Evolutionary conservation across 139 green algal species (phyloP), one percentile per base, ranked within the genome.

Genomic region (Asterochloris sp.): DNA sequence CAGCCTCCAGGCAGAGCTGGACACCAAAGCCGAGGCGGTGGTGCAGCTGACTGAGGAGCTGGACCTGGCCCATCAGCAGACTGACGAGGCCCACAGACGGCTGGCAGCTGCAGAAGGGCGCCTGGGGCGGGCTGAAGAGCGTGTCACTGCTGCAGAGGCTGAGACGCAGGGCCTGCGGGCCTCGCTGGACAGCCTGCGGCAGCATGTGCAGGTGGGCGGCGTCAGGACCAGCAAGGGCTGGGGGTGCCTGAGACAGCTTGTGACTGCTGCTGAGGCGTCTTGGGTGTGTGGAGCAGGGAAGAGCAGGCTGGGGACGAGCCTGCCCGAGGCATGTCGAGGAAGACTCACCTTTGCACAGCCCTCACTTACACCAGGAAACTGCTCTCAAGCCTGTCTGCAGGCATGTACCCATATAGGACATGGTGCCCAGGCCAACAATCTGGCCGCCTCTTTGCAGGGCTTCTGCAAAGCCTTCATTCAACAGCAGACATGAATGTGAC

Each of bases 71-170:
- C 76, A 76, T n/a, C 54, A 83, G 17, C 85, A 89, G 73, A 66
- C 89, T 74, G 87, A 89, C 61, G 85, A 83, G 54, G 82, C 79
- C 17, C 75, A 68, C 38, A 85, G 86, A 81, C 81, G 88, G 17
- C 71, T 90, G 68, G 82, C 87, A 24, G 87, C 88, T 76, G 86
- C 87, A n/a, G 88, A 93, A 84, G 90, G 90, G 27, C 85, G 89
- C 12, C 75, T 93, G 62, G 76, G 83, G 12, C 83, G 87, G 27
- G 78, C 73, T 13, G 88, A 91, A 62, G 66, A 67, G 15, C 88
- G 83, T 27, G 78, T 81, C 23, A 62, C 62, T 16, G 77, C 73
- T 26, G 61, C 61, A 12, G 61, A 81, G 21, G 26, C 60, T 17
- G 62, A 28, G n/a, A 74, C 84, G 0, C 71, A 80, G 14, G 85